Base-by-base conservation (phyloP, 805 yeast species). In the Ogataea methanolica region DNA sequence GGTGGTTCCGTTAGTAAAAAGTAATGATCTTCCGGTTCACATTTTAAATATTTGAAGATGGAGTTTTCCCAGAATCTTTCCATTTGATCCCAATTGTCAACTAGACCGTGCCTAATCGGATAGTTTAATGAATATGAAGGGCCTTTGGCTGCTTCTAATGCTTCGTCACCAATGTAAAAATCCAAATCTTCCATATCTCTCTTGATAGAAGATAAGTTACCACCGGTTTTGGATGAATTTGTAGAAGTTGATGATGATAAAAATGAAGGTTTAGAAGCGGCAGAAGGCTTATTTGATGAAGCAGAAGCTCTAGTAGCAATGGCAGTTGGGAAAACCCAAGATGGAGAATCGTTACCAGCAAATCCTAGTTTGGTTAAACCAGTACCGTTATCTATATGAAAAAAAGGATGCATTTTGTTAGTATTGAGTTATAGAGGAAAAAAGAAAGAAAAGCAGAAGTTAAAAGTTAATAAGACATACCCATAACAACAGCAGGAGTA, bases 21-120 rank as follows among this genome's bases (percentile, higher is more conserved):
- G 65, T 88, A 90, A 64, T 94, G 99, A 69, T 94, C 99, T 68
- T 94, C 99, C 15, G 99, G 99, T 70, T 94, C 99, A 66, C 98
- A 89, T 67, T 97, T 82, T 58, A 94, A 78, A 66, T 94, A 94
- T 71, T 94, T 92, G 75, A 94, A 94, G 62, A 94, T 91, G 41
- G 96, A 88, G 61, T 88, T 87, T 64, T 94, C 98, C 99, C 99
- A 94, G 69, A 90, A 92, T 65, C 99, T 79, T 69, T 94, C 99
- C 99, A 94, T 94, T 65, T 94, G 97, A 71, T 94, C 99, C 99
- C 99, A 94, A 68, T 94, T 89, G 68, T 94, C 99, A 53, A 94
- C 86, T 73, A 94, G 99, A 23, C 99, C 99, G 64, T 94, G 99
- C 68, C 90, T 85, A 51, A 94, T 90, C 17, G 99, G 99, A 62